Evolutionary conservation across 2,329 filamentous ascomycete species (phyloP).

Genomic region (Nothophaeocryptopus gaeumannii): DNA sequence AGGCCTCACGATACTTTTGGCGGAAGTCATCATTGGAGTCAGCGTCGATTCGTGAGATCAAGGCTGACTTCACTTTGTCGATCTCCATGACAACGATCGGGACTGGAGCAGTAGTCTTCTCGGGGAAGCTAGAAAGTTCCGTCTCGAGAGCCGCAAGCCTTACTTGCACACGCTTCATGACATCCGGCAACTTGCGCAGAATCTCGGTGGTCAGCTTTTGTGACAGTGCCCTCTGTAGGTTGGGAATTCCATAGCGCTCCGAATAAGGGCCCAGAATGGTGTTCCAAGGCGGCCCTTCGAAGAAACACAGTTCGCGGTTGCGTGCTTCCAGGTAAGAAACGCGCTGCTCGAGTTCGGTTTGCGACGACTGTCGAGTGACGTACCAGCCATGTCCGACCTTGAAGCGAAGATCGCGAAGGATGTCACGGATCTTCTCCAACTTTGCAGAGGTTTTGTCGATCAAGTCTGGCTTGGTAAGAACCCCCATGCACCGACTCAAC

Average conservation of each 20-base stretch:
- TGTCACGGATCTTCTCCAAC: slow-evolving; percentile 8
- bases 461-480: slow-evolving; percentile 82
- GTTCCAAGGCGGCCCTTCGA: slow-evolving; percentile 48
- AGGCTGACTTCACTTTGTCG: slow-evolving; percentile 53
- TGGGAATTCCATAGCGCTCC: slow-evolving; percentile 52
- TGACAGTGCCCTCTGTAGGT: slow-evolving; percentile 51
- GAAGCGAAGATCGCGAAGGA: slow-evolving; percentile 60
- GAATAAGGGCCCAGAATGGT: slow-evolving; percentile 39
- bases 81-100: slow-evolving; percentile 62
- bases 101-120: slow-evolving; percentile 63
- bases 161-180: slow-evolving; percentile 44
- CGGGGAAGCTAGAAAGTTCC: slow-evolving; percentile 59
- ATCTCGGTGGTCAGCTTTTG: slow-evolving; percentile 50
- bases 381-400: slow-evolving; percentile 72
- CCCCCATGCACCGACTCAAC: slow-evolving; percentile 49
- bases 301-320: slow-evolving; percentile 51
- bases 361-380: slow-evolving; percentile 64
- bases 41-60: slow-evolving; percentile 56
- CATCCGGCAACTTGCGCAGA: slow-evolving; percentile 37
- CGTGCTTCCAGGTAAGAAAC: slow-evolving; percentile 50
- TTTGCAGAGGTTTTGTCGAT: slow-evolving; percentile 47
- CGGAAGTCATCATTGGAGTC: slow-evolving; percentile 45
- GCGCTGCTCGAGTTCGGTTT: slow-evolving; percentile 47
- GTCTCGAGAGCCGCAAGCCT: slow-evolving; percentile 53
- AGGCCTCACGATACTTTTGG: slow-evolving; percentile 44